phyloP scores from a whole-genome alignment of 2,329 filamentous ascomycete species.

The Aureobasidium subglaciale region DNA sequence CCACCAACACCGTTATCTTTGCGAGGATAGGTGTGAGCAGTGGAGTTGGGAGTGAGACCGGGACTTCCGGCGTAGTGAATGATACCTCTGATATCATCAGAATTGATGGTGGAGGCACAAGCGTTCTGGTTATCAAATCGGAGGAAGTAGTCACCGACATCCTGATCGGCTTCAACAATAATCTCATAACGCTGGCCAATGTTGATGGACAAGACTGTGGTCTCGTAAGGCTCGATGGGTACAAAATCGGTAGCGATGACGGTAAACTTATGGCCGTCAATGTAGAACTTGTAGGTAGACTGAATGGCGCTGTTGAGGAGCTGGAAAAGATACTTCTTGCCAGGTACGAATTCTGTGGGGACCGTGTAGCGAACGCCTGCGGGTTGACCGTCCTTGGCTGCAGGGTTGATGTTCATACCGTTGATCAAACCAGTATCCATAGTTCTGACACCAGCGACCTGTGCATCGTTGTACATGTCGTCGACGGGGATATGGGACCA shows the following conservation, averaged over 20 bases:
- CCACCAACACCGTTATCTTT: conserved; percentile 15
- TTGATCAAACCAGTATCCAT: conserved; percentile 40
- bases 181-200: conserved; percentile 32
- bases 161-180: conserved; percentile 25
- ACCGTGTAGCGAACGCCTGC: conserved; percentile 27
- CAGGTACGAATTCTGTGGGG: conserved; percentile 20
- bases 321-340: conserved; percentile 26
- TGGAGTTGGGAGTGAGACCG: conserved; percentile 24
- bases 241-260: conserved; percentile 35
- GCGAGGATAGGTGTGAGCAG: conserved; percentile 27
- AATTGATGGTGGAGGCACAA: conserved; percentile 32
- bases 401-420: conserved; percentile 34
- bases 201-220: conserved; percentile 30
- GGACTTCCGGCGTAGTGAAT: conserved; percentile 29
- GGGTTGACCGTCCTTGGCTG: conserved; percentile 17
- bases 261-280: conserved; percentile 34
- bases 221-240: conserved; percentile 32
- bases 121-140: conserved; percentile 33
- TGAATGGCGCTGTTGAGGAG: conserved; percentile 32
- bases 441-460: conserved; percentile 26
- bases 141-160: conserved; percentile 26
- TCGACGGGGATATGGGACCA: conserved; percentile 33
- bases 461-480: conserved; percentile 27
- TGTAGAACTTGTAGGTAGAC: conserved; percentile 37
- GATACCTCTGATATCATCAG: conserved; percentile 26